These are phyloP conservation scores for Triticum dicoccoides DNA, from an alignment of 176 grass and related monocot genomes.

Conservation along the genomic window DNA sequence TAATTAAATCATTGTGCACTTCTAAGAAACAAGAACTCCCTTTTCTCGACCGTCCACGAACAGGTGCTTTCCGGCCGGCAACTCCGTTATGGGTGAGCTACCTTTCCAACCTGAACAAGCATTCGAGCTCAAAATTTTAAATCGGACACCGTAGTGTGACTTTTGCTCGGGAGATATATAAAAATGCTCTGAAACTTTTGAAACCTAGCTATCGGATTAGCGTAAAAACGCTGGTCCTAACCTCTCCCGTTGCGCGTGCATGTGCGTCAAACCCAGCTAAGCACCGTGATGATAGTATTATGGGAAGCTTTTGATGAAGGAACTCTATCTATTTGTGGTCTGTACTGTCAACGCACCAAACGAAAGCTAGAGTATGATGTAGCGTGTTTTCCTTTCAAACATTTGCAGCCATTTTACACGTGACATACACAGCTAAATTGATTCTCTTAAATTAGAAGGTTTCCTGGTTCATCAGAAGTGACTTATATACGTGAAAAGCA, in stretches of 20 bases:
- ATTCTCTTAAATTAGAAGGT: background rate
- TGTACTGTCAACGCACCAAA: background rate
- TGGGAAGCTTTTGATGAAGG: too few relatives aligned
- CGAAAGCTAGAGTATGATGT: background rate
- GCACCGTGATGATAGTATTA: background rate
- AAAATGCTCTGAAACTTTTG: conserved; percentile 23
- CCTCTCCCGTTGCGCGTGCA: background rate
- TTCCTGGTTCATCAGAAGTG: too few relatives aligned
- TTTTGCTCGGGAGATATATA: conserved; percentile 9
- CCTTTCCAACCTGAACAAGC: background rate
- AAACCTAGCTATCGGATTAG: conserved; percentile 34
- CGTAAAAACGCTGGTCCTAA: background rate
- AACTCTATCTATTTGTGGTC: too few relatives aligned
- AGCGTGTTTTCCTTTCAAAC: background rate
- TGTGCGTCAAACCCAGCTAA: conserved; percentile 12
- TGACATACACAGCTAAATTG: background rate
- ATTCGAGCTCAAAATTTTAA: conserved; percentile 5
- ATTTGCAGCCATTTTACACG: background rate
- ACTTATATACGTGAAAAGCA: too few relatives aligned
- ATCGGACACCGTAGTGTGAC: background rate
- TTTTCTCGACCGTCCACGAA: background rate
- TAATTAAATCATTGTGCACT: background rate
- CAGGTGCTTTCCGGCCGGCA: background rate
- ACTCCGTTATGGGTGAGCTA: background rate
- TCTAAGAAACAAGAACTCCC: background rate